Evolutionary conservation across 495 filamentous ascomycete species (phyloP), one percentile per base, ranked within the genome.

Genomic region (Monascus purpureus): DNA sequence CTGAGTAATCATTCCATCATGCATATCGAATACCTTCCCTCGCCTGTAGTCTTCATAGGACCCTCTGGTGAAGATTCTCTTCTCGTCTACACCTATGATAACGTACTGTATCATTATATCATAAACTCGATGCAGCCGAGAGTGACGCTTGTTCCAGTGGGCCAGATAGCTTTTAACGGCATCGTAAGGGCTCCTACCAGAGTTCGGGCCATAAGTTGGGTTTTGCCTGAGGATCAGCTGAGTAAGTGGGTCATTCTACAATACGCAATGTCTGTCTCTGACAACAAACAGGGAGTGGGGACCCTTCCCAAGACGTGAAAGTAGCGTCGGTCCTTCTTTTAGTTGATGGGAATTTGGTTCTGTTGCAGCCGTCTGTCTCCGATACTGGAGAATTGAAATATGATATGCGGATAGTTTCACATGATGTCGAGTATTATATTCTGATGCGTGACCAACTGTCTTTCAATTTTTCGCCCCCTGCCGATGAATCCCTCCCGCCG

Each of bases 231-330:
- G 34, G 75, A 83, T 38, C 92, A 96, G 50, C 64, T 94, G 38
- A 67, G 78, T 77, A 45, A 57, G 72, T 66, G 8, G 18, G 19
- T 15, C 4, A 13, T 20, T 29, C 22, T 15, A 23, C 12, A 31
- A n/a, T 19, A 25, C 15, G 33, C 22, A 25, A 17, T 12, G 17
- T 15, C 16, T 5, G 30, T 3, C 16, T 19, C 49, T 62, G 27
- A 63, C 19, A 23, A 6, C 1, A 13, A 33, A 16, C 28, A 72
- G 75, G 73, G 6, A 77, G 90, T 37, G 92, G 92, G 5, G 92
- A 99, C 54, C 88, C 90, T 13, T 86, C 90, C 5, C 84, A 93
- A 45, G 92, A 99, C 55, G 92, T 96, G 2, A 79, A 81, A n/a
- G 75, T 82, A 29, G 92, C 92, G 12, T 90, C 82, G 2, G 85